Conservation (phyloP, 495 filamentous ascomycete genomes). For the Penicillium nucicola region DNA sequence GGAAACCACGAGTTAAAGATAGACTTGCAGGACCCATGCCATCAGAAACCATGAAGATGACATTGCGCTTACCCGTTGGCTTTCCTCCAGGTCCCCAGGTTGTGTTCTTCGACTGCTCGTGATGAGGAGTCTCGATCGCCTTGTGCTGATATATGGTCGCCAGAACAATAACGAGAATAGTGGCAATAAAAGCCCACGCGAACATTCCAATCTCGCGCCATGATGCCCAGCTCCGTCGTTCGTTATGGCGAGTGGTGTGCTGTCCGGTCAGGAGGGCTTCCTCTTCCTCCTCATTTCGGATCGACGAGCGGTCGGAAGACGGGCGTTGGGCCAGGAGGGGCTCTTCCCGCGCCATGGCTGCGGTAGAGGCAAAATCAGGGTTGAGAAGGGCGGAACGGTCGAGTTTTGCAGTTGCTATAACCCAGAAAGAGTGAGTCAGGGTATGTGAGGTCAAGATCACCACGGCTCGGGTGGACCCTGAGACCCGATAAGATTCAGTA, state of each 20-base stretch:
- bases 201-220: slow-evolving; percentile 76
- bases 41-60: slow-evolving; percentile 98
- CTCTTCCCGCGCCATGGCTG: slow-evolving; percentile 43
- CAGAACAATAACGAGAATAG: slow-evolving; percentile 69
- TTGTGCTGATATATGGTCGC: slow-evolving; percentile 72
- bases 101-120: slow-evolving; percentile 15
- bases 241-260: slow-evolving; percentile 29
- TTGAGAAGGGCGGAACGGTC: neutral
- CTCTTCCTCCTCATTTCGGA: slow-evolving; percentile 56
- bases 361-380: neutral
- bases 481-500: slow-evolving; percentile 5
- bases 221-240: slow-evolving; percentile 42
- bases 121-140: slow-evolving; percentile 28
- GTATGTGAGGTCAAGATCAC: neutral
- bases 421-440: neutral
- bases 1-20: slow-evolving; percentile 76
- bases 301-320: slow-evolving; percentile 44
- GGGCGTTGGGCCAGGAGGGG: slow-evolving; percentile 41
- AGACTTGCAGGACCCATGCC: slow-evolving; percentile 96
- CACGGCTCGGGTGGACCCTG: slow-evolving; percentile 2
- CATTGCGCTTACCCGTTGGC: slow-evolving; percentile 76
- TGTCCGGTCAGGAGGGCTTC: slow-evolving; percentile 63
- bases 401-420: neutral
- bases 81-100: slow-evolving; percentile 43
- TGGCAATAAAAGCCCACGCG: slow-evolving; percentile 86